Conservation (phyloP, 805 yeast species). For the Candida qinlingensis region DNA sequence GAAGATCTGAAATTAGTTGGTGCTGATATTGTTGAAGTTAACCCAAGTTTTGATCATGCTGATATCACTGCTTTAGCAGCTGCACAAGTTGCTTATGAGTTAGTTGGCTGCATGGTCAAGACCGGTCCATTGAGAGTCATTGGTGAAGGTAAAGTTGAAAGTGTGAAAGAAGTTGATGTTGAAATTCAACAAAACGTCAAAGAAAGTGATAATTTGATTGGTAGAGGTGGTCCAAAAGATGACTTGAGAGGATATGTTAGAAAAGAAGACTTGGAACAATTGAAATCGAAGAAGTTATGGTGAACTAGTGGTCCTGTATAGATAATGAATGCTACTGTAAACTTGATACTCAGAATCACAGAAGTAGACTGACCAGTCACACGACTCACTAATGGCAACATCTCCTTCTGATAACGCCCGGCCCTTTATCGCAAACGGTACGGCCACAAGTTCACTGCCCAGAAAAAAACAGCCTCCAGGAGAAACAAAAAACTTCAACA, state of each 20-base stretch:
- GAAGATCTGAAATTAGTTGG: slow-evolving; percentile 61
- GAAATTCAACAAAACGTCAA: background rate
- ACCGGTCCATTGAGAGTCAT: slow-evolving; percentile 33
- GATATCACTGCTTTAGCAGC: slow-evolving; percentile 67
- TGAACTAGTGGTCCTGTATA: background rate
- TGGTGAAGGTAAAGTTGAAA: slow-evolving; percentile 3
- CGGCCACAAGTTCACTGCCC: no score
- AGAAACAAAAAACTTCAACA: no score
- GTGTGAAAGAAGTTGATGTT: slow-evolving; percentile 1
- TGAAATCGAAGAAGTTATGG: background rate
- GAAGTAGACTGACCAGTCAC: no score
- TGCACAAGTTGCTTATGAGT: slow-evolving; percentile 65
- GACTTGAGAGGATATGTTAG: slow-evolving; percentile 4
- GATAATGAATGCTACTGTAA: no score
- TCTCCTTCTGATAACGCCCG: no score
- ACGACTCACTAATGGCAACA: no score
- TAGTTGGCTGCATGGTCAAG: slow-evolving; percentile 71
- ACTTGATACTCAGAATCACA: no score
- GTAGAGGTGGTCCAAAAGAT: slow-evolving; percentile 2
- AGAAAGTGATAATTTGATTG: background rate
- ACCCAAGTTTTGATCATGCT: slow-evolving; percentile 60
- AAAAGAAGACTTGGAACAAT: background rate
- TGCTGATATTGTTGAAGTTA: slow-evolving; percentile 72
- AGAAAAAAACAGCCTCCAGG: no score
- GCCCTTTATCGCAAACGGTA: no score